Conservation (phyloP, 2,329 filamentous ascomycete species). For the Trichoderma aggressivum region DNA sequence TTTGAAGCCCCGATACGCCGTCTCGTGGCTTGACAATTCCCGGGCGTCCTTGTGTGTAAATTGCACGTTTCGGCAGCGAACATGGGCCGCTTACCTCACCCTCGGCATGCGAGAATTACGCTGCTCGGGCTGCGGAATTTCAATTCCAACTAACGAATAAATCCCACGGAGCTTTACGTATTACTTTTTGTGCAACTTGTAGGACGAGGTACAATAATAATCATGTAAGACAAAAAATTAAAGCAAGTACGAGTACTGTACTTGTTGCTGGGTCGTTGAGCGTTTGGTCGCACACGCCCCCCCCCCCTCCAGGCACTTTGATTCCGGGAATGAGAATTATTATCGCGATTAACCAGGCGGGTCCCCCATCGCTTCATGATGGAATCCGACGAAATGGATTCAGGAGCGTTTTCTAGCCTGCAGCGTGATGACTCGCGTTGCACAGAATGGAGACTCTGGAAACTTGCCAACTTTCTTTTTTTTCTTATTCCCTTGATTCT, state of each 20-base stretch:
- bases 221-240: neutral
- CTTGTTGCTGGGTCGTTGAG: neutral
- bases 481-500: neutral
- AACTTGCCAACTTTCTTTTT: neutral
- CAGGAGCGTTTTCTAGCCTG: neutral
- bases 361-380: neutral
- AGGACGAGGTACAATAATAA: neutral
- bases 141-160: neutral
- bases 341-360: neutral
- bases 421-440: neutral
- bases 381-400: neutral
- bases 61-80: neutral
- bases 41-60: neutral
- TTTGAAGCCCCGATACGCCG: neutral
- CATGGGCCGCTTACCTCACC: neutral
- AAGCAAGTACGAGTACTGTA: neutral
- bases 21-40: neutral
- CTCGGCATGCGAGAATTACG: neutral
- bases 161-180: neutral
- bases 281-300: neutral
- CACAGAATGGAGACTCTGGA: neutral
- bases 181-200: neutral
- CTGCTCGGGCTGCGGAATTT: neutral
- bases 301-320: neutral
- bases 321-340: neutral